Evolutionary conservation across 2,329 filamentous ascomycete species (phyloP).

Genomic region (Geosmithia putterillii): DNA sequence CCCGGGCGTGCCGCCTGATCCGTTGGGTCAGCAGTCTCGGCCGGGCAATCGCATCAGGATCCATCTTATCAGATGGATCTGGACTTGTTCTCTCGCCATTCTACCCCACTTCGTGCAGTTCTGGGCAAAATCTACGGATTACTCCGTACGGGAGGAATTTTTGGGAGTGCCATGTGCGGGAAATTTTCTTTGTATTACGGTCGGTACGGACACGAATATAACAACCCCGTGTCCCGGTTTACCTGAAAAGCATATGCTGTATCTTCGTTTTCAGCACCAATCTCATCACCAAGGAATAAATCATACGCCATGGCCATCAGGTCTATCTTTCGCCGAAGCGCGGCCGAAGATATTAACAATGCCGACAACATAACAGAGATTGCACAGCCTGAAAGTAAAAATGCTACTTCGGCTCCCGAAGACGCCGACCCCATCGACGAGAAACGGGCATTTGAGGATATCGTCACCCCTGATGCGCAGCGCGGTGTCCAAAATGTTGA

Average conservation of each 20-base stretch:
- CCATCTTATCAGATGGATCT: neutral
- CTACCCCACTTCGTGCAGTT: neutral
- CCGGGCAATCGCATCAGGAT: neutral
- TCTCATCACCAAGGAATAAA: too few relatives aligned
- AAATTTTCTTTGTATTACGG: too few relatives aligned
- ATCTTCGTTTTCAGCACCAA: too few relatives aligned
- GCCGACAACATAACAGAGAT: neutral
- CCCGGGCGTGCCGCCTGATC: neutral
- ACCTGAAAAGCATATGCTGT: neutral
- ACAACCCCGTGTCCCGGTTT: too few relatives aligned
- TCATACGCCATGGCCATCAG: neutral
- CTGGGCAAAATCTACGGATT: neutral
- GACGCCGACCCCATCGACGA: neutral
- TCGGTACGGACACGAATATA: too few relatives aligned
- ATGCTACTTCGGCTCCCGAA: neutral
- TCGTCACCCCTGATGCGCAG: constrained; percentile 13
- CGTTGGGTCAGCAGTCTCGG: neutral
- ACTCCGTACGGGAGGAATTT: too few relatives aligned
- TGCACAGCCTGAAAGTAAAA: neutral
- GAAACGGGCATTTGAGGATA: constrained; percentile 16
- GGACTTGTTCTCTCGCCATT: neutral
- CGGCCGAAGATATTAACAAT: neutral
- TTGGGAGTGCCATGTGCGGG: too few relatives aligned
- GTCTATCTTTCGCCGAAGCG: neutral
- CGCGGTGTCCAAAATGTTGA: constrained; percentile 27